Evolutionary conservation across 371 early-diverging fungal genomes (phyloP).

Genomic region (Capillidium rhysosporum): DNA sequence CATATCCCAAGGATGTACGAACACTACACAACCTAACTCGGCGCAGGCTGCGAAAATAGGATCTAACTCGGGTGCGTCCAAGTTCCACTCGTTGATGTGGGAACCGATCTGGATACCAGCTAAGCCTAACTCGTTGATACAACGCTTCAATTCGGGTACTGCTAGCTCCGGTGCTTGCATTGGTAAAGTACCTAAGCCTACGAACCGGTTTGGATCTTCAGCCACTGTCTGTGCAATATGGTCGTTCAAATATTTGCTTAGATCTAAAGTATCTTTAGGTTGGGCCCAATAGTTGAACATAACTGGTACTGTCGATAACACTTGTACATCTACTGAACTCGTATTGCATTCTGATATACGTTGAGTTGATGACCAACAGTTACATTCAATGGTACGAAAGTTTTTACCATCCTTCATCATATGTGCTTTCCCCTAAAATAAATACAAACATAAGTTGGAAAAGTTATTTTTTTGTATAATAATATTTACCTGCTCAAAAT

Average conservation of each 20-base stretch:
- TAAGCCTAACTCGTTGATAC: slow-evolving; percentile 39
- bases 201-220: slow-evolving; percentile 36
- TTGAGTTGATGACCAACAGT: slow-evolving; percentile 42
- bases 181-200: slow-evolving; percentile 46
- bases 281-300: slow-evolving; percentile 46
- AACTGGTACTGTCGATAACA: slow-evolving; percentile 41
- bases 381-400: slow-evolving; percentile 41
- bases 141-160: slow-evolving; percentile 37
- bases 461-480: not conserved
- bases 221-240: slow-evolving; percentile 43
- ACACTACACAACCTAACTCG: slow-evolving; percentile 34
- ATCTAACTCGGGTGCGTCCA: slow-evolving; percentile 45
- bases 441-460: not conserved
- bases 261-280: slow-evolving; percentile 27
- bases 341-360: slow-evolving; percentile 26
- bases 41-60: slow-evolving; percentile 43
- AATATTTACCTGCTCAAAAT: slow-evolving; percentile 17
- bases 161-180: slow-evolving; percentile 50
- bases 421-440: slow-evolving; percentile 25
- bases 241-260: slow-evolving; percentile 37
- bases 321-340: slow-evolving; percentile 37
- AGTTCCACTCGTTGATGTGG: slow-evolving; percentile 49
- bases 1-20: slow-evolving; percentile 61
- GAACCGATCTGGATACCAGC: slow-evolving; percentile 48
- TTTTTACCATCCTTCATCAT: slow-evolving; percentile 50